Evolutionary conservation across 768 basidiomycete genomes (phyloP).

Genomic region (Ramaria rubella): DNA sequence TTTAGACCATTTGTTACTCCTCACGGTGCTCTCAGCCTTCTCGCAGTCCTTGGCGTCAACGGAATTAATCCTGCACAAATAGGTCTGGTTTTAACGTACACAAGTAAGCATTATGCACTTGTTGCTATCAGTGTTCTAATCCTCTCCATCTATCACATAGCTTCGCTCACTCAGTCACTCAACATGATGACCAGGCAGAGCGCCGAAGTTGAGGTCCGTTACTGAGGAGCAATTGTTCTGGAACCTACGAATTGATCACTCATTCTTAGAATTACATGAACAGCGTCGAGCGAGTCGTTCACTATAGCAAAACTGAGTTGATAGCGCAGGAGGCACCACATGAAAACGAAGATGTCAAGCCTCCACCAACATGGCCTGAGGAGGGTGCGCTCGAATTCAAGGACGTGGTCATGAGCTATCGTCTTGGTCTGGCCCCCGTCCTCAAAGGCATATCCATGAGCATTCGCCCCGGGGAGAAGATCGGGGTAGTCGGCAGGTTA

Average conservation of each 20-base stretch:
- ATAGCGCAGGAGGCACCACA: slow-evolving; percentile 62
- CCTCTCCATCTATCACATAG: slow-evolving; percentile 22
- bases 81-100: slow-evolving; percentile 66
- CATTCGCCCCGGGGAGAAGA: slow-evolving; percentile 65
- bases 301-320: slow-evolving; percentile 45
- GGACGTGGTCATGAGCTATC: slow-evolving; percentile 54
- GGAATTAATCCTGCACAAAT: slow-evolving; percentile 60
- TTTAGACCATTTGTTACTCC: neutral
- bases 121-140: neutral
- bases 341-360: slow-evolving; percentile 49
- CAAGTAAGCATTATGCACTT: slow-evolving; percentile 31
- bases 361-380: slow-evolving; percentile 56
- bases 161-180: slow-evolving; percentile 46
- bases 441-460: slow-evolving; percentile 57
- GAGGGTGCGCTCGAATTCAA: slow-evolving; percentile 56
- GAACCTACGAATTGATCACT: no score
- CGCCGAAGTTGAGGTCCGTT: slow-evolving; percentile 55
- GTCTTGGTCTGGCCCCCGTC: slow-evolving; percentile 66
- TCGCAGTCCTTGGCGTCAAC: slow-evolving; percentile 45
- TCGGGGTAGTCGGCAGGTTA: slow-evolving; percentile 64
- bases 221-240: slow-evolving; percentile 20
- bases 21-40: neutral
- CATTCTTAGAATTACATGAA: slow-evolving; percentile 67
- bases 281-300: slow-evolving; percentile 54
- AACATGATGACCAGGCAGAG: slow-evolving; percentile 51